phyloP scores from a whole-genome alignment of 441 rosid species.

The Populus hybrid region DNA sequence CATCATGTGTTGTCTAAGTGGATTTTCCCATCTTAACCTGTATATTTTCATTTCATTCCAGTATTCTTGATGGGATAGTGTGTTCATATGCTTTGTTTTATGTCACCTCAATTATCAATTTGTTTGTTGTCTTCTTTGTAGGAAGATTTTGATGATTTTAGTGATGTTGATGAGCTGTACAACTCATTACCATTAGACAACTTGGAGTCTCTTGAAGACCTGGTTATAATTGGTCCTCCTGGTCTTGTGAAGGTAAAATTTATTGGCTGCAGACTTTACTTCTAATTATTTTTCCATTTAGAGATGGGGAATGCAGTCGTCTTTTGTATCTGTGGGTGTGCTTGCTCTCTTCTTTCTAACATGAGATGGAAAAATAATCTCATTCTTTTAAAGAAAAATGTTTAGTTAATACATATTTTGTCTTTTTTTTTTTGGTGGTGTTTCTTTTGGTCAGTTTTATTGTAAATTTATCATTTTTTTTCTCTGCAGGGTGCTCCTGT shows the following conservation, averaged over 20 bases:
- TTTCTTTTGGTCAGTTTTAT: not conserved
- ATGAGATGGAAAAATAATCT: not conserved
- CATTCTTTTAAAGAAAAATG: not conserved
- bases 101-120: slow-evolving; percentile 1
- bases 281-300: not conserved
- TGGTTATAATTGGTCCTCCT: slow-evolving; percentile 79
- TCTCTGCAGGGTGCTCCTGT: slow-evolving; percentile 72
- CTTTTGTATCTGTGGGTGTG: too few relatives aligned
- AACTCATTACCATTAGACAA: slow-evolving; percentile 79
- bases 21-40: not conserved
- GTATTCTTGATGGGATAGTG: not conserved
- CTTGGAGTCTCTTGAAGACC: slow-evolving; percentile 96
- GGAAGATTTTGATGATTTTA: slow-evolving; percentile 98
- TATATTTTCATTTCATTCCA: not conserved
- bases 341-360: not conserved
- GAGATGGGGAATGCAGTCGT: too few relatives aligned
- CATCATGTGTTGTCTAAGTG: not conserved
- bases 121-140: slow-evolving; percentile 21
- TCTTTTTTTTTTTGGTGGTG: not conserved
- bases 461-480: not conserved
- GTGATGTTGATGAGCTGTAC: slow-evolving; percentile 91
- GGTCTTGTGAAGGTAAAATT: slow-evolving; percentile 71
- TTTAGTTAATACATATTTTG: not conserved
- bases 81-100: slow-evolving; percentile 2
- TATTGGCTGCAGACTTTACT: not conserved